Evolutionary conservation across 192 early-diverging fungal genomes (phyloP).

Genomic region (Allomyces macrogynus): DNA sequence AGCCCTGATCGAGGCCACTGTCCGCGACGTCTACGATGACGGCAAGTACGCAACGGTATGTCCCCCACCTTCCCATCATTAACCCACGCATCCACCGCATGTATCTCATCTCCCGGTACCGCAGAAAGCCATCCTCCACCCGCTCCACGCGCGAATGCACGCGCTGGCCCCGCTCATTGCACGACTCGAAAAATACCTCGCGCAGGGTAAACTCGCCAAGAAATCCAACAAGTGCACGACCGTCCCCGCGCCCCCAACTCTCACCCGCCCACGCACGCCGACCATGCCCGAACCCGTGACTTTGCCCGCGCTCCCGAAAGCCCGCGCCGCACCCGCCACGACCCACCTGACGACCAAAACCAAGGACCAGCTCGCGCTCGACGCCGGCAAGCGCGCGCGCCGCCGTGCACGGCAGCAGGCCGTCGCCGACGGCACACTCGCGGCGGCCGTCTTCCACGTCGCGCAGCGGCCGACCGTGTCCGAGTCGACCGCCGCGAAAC

Average conservation of each 20-base stretch:
- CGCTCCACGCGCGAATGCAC: not conserved
- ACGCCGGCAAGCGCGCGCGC: not conserved
- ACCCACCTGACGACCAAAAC: not conserved
- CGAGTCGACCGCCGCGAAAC: not conserved
- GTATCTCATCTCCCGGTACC: not conserved
- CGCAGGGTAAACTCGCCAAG: not conserved
- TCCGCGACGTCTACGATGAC: not conserved
- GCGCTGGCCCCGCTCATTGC: not conserved
- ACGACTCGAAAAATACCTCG: not conserved
- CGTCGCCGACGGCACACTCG: not conserved
- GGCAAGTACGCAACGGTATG: not conserved
- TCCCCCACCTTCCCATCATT: too few species aligned
- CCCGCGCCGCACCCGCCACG: not conserved
- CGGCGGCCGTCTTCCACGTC: not conserved
- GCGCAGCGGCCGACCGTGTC: too few species aligned
- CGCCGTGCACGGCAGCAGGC: not conserved
- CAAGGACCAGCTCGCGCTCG: not conserved
- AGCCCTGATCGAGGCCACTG: not conserved
- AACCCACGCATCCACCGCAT: too few species aligned
- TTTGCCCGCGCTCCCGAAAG: not conserved
- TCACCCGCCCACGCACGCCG: not conserved
- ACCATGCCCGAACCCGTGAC: not conserved
- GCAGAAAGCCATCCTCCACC: not conserved
- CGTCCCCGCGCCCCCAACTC: not conserved
- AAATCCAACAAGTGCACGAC: not conserved